Evolutionary conservation across 2,329 filamentous ascomycete genomes (phyloP).

Genomic region (Ophiostoma fasciatum): DNA sequence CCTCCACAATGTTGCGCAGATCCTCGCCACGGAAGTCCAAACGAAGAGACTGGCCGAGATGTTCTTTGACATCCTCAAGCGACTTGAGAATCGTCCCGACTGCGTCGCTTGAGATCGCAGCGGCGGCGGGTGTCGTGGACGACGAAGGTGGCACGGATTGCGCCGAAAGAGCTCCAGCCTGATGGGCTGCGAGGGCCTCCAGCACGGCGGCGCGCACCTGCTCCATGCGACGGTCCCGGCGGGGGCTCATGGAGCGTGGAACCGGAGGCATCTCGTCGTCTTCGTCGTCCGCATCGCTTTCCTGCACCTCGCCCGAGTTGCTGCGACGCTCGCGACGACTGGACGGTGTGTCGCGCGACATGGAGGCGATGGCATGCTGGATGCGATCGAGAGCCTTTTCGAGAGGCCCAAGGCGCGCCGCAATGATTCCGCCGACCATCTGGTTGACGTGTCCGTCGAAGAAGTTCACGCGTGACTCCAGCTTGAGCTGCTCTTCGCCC

Average conservation of each 20-base stretch:
- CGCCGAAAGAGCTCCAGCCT: constrained; percentile 17
- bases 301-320: constrained; percentile 51
- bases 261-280: constrained; percentile 53
- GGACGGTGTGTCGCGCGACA: constrained; percentile 36
- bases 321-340: constrained; percentile 47
- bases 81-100: constrained; percentile 48
- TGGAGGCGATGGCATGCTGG: constrained; percentile 48
- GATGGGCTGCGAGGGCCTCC: constrained; percentile 54
- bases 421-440: constrained; percentile 63
- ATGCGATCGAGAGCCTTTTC: constrained; percentile 67
- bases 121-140: not conserved
- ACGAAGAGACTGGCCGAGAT: constrained; percentile 30
- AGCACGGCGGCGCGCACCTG: constrained; percentile 61
- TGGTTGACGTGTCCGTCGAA: constrained; percentile 86
- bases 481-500: constrained; percentile 68
- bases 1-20: constrained; percentile 47
- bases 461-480: constrained; percentile 69
- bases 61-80: constrained; percentile 46
- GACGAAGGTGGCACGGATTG: not conserved
- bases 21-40: constrained; percentile 34
- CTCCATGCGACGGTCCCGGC: constrained; percentile 64
- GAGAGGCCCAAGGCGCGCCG: constrained; percentile 63
- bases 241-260: constrained; percentile 58
- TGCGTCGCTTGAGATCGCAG: constrained; percentile 17
- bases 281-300: constrained; percentile 91